Percentiles rank a stretch among this genome's conserved stretches.
Conservation (phyloP, 257 asterid genomes). For the Petrea volubilis region DNA sequence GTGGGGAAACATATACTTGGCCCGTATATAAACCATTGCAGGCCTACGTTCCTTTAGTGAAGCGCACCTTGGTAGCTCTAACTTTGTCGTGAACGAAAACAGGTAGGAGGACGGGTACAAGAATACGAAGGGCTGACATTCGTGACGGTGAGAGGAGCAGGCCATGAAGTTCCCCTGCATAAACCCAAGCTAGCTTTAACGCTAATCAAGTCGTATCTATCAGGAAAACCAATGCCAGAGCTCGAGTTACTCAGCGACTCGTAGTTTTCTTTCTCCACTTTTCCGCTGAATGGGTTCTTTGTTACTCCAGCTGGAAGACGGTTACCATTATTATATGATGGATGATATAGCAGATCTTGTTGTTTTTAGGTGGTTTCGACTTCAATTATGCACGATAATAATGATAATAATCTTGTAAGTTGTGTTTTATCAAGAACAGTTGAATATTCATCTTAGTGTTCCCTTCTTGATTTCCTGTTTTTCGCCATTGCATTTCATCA, state of each 20-base stretch:
- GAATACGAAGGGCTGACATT: constrained; percentile 79
- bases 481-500: background rate
- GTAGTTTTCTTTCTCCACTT: constrained; percentile 18
- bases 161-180: constrained; percentile 88
- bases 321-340: background rate
- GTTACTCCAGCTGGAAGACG: background rate
- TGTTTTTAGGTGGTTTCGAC: constrained; percentile 1
- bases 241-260: constrained; percentile 41
- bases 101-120: constrained; percentile 97
- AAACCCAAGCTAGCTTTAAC: constrained; percentile 80
- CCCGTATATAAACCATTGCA: background rate
- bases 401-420: background rate
- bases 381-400: background rate
- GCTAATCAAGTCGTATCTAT: constrained; percentile 57
- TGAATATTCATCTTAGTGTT: background rate
- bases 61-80: too few species aligned
- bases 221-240: constrained; percentile 67
- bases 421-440: background rate
- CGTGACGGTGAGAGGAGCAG: constrained; percentile 88
- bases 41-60: background rate
- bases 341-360: constrained; percentile 6
- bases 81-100: constrained; percentile 24
- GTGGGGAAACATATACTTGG: background rate
- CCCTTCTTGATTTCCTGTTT: background rate
- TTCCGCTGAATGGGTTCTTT: background rate